phyloP scores from a whole-genome alignment of 208 protist genomes.

The Willaertia magna region DNA sequence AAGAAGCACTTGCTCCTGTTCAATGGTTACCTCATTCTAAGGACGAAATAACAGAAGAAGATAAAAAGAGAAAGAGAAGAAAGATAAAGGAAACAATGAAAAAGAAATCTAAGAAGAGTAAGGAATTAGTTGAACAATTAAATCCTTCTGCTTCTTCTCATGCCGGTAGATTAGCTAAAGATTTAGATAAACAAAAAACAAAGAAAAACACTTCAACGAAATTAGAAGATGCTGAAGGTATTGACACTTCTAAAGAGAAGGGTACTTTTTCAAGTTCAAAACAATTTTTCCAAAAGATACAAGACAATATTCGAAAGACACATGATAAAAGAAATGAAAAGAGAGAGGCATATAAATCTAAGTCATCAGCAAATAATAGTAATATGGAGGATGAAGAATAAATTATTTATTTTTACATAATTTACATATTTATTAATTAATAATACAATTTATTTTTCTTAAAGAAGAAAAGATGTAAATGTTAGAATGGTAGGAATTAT shows the following conservation, averaged over 20 bases:
- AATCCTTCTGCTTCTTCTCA: neutral
- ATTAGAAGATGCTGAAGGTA: neutral
- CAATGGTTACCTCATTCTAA: neutral
- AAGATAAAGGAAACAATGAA: neutral
- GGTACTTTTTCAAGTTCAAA: neutral
- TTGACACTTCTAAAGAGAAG: neutral
- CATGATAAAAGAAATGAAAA: neutral
- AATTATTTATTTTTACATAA: too few relatives aligned
- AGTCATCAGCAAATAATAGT: neutral
- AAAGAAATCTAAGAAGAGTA: neutral
- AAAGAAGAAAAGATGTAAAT: too few relatives aligned
- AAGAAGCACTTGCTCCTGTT: neutral
- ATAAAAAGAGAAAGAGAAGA: neutral
- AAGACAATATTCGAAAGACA: constrained; percentile 4
- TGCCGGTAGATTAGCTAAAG: neutral
- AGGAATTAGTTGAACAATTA: neutral
- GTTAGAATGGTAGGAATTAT: too few relatives aligned
- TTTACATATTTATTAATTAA: too few relatives aligned
- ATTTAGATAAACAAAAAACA: neutral
- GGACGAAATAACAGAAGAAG: neutral
- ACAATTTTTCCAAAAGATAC: neutral
- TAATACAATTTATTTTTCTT: too few relatives aligned
- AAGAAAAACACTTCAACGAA: neutral
- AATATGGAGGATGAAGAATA: too few relatives aligned
- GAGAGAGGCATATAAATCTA: neutral